Percentiles rank a stretch among this genome's conserved stretches.
phyloP scores from a whole-genome alignment of 176 grass and related monocot species.

The Triticum aestivum region IWGSC_CS_RefSeq_v2.1 NC_057804.1:590231519-590232018 shows the following conservation, averaged over 20 bases:
- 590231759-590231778: conserved; percentile 14
- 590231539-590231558: not conserved
- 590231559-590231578: not conserved
- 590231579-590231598: not conserved
- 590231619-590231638: not conserved
- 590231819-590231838: not conserved
- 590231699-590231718: conserved; percentile 25
- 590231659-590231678: not conserved
- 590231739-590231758: conserved; percentile 1
- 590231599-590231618: not conserved
- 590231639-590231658: not conserved
- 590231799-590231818: conserved; percentile 39
- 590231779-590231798: conserved; percentile 32
- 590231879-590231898: no score
- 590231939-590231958: not conserved
- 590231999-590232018: conserved; percentile 40
- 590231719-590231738: conserved; percentile 23
- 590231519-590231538: conserved; percentile 15
- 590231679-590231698: not conserved
- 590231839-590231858: not conserved
- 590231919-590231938: conserved; percentile 24
- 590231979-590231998: not conserved
- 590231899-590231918: not conserved
- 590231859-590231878: not conserved
- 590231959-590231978: not conserved